Percentiles rank a stretch among this genome's conserved stretches.
Evolutionary conservation across 345 rosid genomes (phyloP).

Genomic region (Mallotus nudiflorus): DNA sequence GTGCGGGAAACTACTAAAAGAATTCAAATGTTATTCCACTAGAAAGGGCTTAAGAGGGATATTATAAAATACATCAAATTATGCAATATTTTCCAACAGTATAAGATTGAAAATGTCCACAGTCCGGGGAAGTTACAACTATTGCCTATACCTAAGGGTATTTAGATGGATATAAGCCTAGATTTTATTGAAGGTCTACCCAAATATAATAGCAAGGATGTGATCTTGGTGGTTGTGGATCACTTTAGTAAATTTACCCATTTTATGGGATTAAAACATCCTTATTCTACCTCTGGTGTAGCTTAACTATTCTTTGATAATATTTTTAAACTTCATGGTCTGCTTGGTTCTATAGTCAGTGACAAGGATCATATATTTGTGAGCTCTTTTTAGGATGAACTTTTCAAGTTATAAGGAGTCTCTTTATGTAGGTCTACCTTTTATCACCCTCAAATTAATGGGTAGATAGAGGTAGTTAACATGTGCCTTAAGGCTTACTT

Average conservation of each 20-base stretch:
- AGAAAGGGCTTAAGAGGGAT: not conserved
- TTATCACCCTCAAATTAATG: not conserved
- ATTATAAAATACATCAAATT: not conserved
- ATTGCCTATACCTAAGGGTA: not conserved
- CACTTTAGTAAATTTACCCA: not conserved
- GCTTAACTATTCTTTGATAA: not conserved
- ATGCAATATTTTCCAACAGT: not conserved
- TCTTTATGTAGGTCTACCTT: not conserved
- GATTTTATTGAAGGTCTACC: not conserved
- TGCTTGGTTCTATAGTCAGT: not conserved
- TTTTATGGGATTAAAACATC: not conserved
- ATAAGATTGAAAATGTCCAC: not conserved
- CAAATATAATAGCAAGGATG: not conserved
- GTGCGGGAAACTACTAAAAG: not conserved
- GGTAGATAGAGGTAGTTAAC: not conserved
- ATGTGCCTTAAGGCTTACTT: not conserved
- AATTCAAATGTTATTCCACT: not conserved
- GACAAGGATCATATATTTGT: not conserved
- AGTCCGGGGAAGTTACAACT: not conserved
- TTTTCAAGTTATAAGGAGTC: not conserved
- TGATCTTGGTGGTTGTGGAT: not conserved
- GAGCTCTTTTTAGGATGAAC: not conserved
- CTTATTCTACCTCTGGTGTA: not conserved
- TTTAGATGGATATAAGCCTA: not conserved
- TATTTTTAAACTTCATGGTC: not conserved